Evolutionary conservation across 805 yeast species (phyloP).

Genomic region (Candida nemodendra): DNA sequence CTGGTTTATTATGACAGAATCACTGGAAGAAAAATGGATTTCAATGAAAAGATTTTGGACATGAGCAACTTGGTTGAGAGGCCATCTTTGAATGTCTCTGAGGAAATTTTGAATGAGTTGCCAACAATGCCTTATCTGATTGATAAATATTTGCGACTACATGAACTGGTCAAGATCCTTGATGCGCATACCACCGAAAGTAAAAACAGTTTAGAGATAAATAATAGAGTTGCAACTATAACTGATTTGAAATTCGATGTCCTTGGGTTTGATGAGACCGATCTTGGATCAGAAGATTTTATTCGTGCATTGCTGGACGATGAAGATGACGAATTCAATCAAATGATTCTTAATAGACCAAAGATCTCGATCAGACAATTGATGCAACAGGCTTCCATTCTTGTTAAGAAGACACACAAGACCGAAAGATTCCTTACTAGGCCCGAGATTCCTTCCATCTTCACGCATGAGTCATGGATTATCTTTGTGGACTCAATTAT

Average conservation of each 20-base stretch:
- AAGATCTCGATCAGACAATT: constrained; percentile 24
- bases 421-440: constrained; percentile 17
- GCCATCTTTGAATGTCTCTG: constrained; percentile 57
- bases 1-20: constrained; percentile 69
- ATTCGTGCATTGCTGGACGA: constrained; percentile 41
- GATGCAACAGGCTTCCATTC: constrained; percentile 25
- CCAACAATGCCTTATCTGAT: constrained; percentile 70
- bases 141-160: constrained; percentile 61
- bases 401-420: constrained; percentile 21
- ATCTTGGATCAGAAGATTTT: constrained; percentile 61
- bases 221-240: constrained; percentile 18
- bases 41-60: constrained; percentile 55
- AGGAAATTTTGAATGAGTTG: constrained; percentile 50
- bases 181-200: constrained; percentile 18
- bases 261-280: constrained; percentile 49
- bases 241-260: constrained; percentile 35
- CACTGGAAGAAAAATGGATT: constrained; percentile 65
- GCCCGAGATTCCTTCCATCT: constrained; percentile 25
- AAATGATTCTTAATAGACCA: constrained; percentile 18
- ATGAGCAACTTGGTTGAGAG: constrained; percentile 56
- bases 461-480: constrained; percentile 21
- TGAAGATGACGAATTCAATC: constrained; percentile 27
- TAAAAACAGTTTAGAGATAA: constrained; percentile 18
- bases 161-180: constrained; percentile 53
- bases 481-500: constrained; percentile 18